These are phyloP conservation scores for Kodamaea plutei DNA, from an alignment of 1,139 yeast genomes.

Conservation along the genomic window DNA sequence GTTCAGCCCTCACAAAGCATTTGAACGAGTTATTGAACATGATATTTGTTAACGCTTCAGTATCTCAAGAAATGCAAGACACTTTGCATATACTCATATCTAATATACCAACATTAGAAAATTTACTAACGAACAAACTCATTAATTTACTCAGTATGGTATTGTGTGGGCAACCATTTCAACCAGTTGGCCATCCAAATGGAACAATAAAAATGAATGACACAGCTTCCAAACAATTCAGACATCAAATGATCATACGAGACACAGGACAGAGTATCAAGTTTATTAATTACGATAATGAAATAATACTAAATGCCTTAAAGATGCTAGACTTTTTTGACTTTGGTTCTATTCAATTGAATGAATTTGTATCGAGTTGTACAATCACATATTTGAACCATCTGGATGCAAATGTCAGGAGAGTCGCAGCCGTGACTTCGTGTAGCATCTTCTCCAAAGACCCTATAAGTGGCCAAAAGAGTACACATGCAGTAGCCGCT, in stretches of 20 bases:
- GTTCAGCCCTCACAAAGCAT: conserved; percentile 89
- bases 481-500: conserved; percentile 77
- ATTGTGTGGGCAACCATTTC: conserved; percentile 75
- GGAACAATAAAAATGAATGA: conserved; percentile 59
- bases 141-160: conserved; percentile 69
- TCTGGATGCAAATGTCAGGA: conserved; percentile 71
- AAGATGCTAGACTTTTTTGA: conserved; percentile 71
- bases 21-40: no score
- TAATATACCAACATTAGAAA: no score
- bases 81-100: no score
- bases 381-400: conserved; percentile 80
- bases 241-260: conserved; percentile 67
- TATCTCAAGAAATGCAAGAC: no score
- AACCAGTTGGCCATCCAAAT: conserved; percentile 86
- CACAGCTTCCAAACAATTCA: conserved; percentile 67
- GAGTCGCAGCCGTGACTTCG: conserved; percentile 81
- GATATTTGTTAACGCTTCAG: no score
- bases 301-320: conserved; percentile 61
- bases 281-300: conserved; percentile 41
- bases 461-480: conserved; percentile 80
- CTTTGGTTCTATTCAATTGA: conserved; percentile 70
- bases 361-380: conserved; percentile 84
- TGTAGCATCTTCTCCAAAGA: conserved; percentile 75
- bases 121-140: no score
- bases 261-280: conserved; percentile 52